Base-by-base conservation (phyloP, 106 monocot species). In the Amphibolis antarctica region DNA sequence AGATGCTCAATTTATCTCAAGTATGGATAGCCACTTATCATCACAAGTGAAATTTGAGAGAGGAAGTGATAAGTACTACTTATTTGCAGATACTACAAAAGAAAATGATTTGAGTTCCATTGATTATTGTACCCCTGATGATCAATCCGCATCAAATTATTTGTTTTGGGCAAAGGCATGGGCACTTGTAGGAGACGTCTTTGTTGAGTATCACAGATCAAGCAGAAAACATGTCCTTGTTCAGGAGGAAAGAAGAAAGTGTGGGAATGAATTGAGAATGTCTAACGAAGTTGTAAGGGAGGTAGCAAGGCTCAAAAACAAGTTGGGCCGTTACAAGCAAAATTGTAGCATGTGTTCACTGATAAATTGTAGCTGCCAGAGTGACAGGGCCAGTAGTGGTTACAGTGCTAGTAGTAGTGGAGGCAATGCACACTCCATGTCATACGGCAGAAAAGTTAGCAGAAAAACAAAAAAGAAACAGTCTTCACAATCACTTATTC, bases 251-350 rank as follows among this genome's bases (percentile, higher is more conserved):
- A 59, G 64, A 20, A 75, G 55, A 53, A 67, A 55, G 59, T 67
- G 75, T 53, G 71, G 70, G 22, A 75, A 44, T 75, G 80, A 71
- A 44, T 60, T 91, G 44, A 69, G 70, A 53, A 78, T 98, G 79
- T 91, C 98, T 74, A 82, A 83, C 83, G 98, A 98, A 72, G 91
- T 98, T 42, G 85, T 85, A 18, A 82, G 68, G 59, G 98, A 98
- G 76, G 85, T 98, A 28, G 80, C 80, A 76, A 84, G 91, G 13
- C 85, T 98, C 36, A 98, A 88, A 62, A 98, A 85, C 68, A 98
- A 98, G 68, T 58, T 98, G 46, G 86, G 87, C 24, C 81, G 79
- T 55, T 79, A 72, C 57, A 74, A 62, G 42, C 69, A 77, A 62
- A 98, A 88, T 47, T 98, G 98, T 59, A 78, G 68, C 67, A 85